phyloP scores from a whole-genome alignment of 305 asterid species.

The Fraxinus nigra region DNA sequence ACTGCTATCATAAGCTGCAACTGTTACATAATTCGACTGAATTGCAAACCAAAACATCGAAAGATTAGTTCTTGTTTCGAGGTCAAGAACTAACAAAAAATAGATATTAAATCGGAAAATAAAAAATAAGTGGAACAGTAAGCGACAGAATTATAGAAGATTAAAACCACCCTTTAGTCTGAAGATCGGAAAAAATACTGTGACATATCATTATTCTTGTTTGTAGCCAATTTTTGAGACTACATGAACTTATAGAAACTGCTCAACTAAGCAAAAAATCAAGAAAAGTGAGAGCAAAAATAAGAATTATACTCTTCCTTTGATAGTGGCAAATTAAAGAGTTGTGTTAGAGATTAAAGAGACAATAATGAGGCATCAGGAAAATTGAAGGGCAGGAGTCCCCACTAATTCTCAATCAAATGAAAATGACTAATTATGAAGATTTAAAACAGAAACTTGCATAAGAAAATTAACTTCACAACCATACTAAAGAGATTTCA shows the following conservation, averaged over 20 bases:
- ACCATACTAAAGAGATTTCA: background rate
- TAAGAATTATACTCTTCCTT: background rate
- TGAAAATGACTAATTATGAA: background rate
- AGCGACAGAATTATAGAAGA: background rate
- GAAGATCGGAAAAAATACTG: background rate
- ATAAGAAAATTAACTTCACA: background rate
- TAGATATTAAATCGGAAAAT: background rate
- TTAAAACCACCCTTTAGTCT: background rate
- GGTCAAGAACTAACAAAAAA: background rate
- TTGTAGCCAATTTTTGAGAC: background rate
- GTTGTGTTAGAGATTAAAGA: background rate
- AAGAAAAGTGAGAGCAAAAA: background rate
- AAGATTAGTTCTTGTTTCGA: background rate
- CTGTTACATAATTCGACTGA: background rate
- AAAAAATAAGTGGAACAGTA: background rate
- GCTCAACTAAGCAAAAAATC: constrained; percentile 52
- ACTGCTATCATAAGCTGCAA: background rate
- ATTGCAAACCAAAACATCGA: background rate
- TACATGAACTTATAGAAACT: background rate
- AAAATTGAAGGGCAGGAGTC: background rate
- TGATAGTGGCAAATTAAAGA: background rate
- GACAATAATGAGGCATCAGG: background rate
- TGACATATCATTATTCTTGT: background rate
- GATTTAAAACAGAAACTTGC: background rate
- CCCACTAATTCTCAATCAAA: background rate